Conservation (phyloP, 1,284 basidiomycete species). For the Microbotryomycetes sp. region DNA sequence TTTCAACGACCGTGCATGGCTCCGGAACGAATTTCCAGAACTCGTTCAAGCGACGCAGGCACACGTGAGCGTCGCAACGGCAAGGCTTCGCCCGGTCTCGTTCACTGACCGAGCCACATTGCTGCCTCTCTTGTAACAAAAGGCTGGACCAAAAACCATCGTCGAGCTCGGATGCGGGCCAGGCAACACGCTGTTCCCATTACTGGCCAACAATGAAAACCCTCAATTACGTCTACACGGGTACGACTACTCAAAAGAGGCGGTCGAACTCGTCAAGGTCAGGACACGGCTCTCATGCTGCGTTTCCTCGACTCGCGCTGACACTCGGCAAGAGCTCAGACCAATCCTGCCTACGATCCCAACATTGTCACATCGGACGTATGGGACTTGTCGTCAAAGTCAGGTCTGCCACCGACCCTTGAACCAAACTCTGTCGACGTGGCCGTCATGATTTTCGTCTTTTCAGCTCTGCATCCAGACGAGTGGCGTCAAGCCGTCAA, state of each 20-base stretch:
- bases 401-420: slow-evolving; percentile 57
- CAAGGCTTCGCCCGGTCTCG: background rate
- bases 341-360: slow-evolving; percentile 61
- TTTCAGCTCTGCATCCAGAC: slow-evolving; percentile 85
- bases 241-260: slow-evolving; percentile 85
- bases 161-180: slow-evolving; percentile 58
- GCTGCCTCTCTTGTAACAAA: slow-evolving; percentile 1
- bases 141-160: slow-evolving; percentile 69
- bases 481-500: slow-evolving; percentile 81
- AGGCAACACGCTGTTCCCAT: slow-evolving; percentile 92
- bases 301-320: background rate
- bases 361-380: slow-evolving; percentile 69
- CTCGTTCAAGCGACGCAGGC: slow-evolving; percentile 60
- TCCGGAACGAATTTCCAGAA: slow-evolving; percentile 87
- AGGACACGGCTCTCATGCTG: background rate
- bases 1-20: slow-evolving; percentile 88
- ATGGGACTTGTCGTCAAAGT: slow-evolving; percentile 75
- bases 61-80: slow-evolving; percentile 52
- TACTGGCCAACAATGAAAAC: slow-evolving; percentile 70
- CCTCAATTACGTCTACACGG: slow-evolving; percentile 64
- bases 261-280: slow-evolving; percentile 87
- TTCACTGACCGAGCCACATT: background rate
- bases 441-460: slow-evolving; percentile 85
- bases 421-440: slow-evolving; percentile 64
- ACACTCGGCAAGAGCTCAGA: slow-evolving; percentile 40